Evolutionary conservation across 2,329 filamentous ascomycete genomes (phyloP).

Genomic region (Colletotrichum endophyticum): DNA sequence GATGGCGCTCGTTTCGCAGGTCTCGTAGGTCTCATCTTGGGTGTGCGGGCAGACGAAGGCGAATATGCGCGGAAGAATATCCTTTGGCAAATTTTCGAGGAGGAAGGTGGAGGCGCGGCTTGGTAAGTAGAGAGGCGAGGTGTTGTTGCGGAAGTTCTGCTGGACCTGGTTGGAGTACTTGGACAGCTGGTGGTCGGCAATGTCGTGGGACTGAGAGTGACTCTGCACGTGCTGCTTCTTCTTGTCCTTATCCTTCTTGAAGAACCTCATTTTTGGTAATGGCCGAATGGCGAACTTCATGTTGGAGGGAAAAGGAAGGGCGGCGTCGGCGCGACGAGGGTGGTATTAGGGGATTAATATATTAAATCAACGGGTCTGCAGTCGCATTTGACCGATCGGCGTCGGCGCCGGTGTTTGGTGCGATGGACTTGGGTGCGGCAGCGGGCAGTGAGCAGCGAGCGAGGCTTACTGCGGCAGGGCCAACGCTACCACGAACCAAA

Average conservation of each 20-base stretch:
- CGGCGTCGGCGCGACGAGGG: neutral
- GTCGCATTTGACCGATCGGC: slow-evolving; percentile 13
- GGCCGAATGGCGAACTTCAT: slow-evolving; percentile 21
- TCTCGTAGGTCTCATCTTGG: slow-evolving; percentile 77
- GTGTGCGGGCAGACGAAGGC: slow-evolving; percentile 83
- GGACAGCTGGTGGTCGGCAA: slow-evolving; percentile 10
- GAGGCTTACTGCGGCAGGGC: slow-evolving; percentile 11
- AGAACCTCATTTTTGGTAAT: slow-evolving; percentile 20
- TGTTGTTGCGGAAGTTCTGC: slow-evolving; percentile 12
- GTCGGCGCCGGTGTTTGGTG: slow-evolving; percentile 5
- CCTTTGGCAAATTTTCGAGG: slow-evolving; percentile 64
- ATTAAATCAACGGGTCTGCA: slow-evolving; percentile 14
- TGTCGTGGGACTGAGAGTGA: slow-evolving; percentile 1
- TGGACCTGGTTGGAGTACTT: slow-evolving; percentile 19
- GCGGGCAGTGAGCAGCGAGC: neutral
- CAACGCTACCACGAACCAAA: slow-evolving; percentile 8
- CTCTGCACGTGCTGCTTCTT: slow-evolving; percentile 17
- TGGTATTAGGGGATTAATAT: slow-evolving; percentile 16
- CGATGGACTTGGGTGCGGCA: neutral
- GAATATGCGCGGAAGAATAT: slow-evolving; percentile 81
- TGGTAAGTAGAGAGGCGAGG: slow-evolving; percentile 34
- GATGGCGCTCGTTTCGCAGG: slow-evolving; percentile 79
- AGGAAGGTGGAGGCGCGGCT: slow-evolving; percentile 44
- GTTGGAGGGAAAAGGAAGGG: neutral
- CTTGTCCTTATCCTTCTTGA: slow-evolving; percentile 22